Evolutionary conservation across 129 eudicot genomes (phyloP).

Genomic region (Artemisia tridentata): DNA sequence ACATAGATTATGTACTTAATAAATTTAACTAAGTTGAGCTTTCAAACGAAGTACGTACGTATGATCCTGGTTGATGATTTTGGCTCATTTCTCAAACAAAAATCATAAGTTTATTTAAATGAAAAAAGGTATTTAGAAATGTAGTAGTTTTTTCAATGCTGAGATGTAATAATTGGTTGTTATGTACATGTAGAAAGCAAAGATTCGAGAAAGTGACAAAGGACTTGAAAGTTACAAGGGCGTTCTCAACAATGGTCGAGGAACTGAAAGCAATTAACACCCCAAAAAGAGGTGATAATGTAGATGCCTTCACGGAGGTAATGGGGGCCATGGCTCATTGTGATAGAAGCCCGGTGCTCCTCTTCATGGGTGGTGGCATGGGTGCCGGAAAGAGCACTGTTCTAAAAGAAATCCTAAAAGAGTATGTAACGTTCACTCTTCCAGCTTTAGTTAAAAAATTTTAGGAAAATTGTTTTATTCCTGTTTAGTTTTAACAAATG

Average conservation of each 20-base stretch:
- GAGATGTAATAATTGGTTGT: not conserved
- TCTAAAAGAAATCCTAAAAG: slow-evolving; percentile 87
- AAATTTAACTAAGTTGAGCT: no score
- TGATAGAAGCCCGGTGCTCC: slow-evolving; percentile 80
- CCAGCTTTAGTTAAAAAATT: not conserved
- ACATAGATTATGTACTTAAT: no score
- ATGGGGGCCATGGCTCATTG: slow-evolving; percentile 61
- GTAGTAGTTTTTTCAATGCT: not conserved
- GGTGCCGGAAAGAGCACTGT: slow-evolving; percentile 99
- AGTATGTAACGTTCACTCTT: slow-evolving; percentile 39
- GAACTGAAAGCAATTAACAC: slow-evolving; percentile 69
- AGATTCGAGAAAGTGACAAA: slow-evolving; percentile 70
- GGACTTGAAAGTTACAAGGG: slow-evolving; percentile 57
- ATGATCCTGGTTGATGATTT: no score
- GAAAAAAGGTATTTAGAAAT: no score
- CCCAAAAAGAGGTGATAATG: slow-evolving; percentile 19
- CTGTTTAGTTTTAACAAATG: no score
- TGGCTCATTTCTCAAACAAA: not conserved
- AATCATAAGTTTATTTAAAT: not conserved
- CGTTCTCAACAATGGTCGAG: slow-evolving; percentile 70
- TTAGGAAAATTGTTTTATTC: not conserved
- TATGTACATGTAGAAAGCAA: slow-evolving; percentile 49
- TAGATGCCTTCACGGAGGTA: slow-evolving; percentile 45
- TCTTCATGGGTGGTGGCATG: slow-evolving; percentile 99
- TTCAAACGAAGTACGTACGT: no score